Percentiles rank a stretch among this genome's conserved stretches.
Evolutionary conservation across 768 basidiomycete species (phyloP).

Genomic region (Boletus subcaerulescens): DNA sequence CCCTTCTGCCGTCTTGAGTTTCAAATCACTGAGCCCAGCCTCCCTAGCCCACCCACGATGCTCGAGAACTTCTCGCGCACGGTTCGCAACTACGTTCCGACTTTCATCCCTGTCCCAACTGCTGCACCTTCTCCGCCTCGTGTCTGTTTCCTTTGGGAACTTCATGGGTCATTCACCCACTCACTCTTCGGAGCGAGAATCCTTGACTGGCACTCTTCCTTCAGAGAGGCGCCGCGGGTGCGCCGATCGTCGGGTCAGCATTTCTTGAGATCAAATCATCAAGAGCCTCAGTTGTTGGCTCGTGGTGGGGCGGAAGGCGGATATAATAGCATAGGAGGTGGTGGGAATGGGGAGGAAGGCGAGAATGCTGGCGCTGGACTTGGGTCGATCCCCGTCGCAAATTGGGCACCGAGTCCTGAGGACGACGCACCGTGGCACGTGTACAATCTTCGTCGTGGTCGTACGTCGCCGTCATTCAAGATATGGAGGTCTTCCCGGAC

Average conservation of each 20-base stretch:
- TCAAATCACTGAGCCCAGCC: constrained; percentile 14
- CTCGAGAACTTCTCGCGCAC: constrained; percentile 52
- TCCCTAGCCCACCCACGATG: constrained; percentile 45
- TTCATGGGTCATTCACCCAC: constrained; percentile 33
- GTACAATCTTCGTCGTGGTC: constrained; percentile 70
- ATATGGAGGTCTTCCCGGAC: constrained; percentile 42
- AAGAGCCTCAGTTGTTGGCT: constrained; percentile 6
- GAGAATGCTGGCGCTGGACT: neutral
- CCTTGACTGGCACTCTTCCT: constrained; percentile 6
- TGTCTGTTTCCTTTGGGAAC: constrained; percentile 46
- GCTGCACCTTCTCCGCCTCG: constrained; percentile 48
- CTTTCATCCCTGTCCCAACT: constrained; percentile 47
- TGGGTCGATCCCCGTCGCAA: neutral
- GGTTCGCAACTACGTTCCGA: constrained; percentile 52
- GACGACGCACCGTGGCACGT: constrained; percentile 46
- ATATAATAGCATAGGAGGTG: neutral
- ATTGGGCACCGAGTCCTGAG: constrained; percentile 6
- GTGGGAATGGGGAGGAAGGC: neutral
- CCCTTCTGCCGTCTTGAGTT: neutral
- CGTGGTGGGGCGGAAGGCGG: neutral
- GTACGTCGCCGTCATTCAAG: constrained; percentile 63
- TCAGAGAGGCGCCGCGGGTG: constrained; percentile 8
- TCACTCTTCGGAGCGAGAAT: constrained; percentile 9
- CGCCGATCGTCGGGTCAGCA: constrained; percentile 9
- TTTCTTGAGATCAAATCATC: constrained; percentile 1